Evolutionary conservation across 2,329 filamentous ascomycete genomes (phyloP).

Genomic region (Monosporascus ibericus): DNA sequence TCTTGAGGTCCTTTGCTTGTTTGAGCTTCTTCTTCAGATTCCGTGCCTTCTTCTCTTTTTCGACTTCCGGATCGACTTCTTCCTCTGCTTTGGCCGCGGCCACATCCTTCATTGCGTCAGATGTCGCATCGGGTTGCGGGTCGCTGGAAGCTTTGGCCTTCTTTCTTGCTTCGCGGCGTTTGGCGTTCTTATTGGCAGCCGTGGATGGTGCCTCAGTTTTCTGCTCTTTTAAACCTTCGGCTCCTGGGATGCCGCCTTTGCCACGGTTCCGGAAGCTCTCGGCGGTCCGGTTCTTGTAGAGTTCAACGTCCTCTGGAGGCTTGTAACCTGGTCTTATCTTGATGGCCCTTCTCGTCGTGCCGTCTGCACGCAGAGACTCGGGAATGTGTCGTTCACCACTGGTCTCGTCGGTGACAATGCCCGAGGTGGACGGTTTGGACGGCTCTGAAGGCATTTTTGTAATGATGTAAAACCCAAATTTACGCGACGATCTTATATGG

Average conservation of each 20-base stretch:
- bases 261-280: constrained; percentile 76
- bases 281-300: constrained; percentile 90
- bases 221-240: constrained; percentile 51
- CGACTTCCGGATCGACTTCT: constrained; percentile 58
- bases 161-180: constrained; percentile 54
- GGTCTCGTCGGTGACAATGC: constrained; percentile 68
- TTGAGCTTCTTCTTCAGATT: constrained; percentile 92
- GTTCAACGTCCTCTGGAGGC: constrained; percentile 89
- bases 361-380: constrained; percentile 78
- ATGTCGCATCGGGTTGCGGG: constrained; percentile 54
- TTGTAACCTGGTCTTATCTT: constrained; percentile 89
- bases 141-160: constrained; percentile 52
- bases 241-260: constrained; percentile 68
- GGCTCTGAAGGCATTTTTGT: constrained; percentile 41
- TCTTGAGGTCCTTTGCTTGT: constrained; percentile 83
- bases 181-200: constrained; percentile 78
- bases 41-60: constrained; percentile 87
- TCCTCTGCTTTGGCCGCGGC: constrained; percentile 32
- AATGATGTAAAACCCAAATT: constrained; percentile 3
- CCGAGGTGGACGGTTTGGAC: constrained; percentile 52
- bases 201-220: constrained; percentile 38
- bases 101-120: constrained; percentile 27
- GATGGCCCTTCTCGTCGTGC: constrained; percentile 88
- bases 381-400: constrained; percentile 87
- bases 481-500: constrained; percentile 1